Evolutionary conservation across 116 monocot species (phyloP).

Genomic region (Phalaenopsis hybrid): DNA sequence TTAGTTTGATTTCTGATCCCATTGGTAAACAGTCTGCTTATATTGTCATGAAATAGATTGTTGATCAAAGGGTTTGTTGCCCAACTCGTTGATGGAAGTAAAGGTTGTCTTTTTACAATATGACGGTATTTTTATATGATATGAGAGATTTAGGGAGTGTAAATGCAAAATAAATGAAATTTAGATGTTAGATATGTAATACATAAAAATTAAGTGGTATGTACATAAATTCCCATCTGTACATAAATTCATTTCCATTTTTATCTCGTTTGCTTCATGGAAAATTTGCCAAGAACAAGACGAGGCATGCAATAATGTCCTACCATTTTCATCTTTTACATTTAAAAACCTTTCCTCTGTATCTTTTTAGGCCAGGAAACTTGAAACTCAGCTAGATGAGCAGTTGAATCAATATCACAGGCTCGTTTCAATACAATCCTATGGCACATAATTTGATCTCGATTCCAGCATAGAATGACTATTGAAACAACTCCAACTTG

Average conservation of each 20-base stretch:
- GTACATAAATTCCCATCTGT: not conserved
- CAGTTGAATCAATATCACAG: slow-evolving; percentile 74
- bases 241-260: not conserved
- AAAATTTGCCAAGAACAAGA: not conserved
- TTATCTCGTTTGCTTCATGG: not conserved
- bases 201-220: no score
- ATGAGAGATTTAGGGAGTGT: no score
- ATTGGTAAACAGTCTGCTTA: no score
- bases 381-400: slow-evolving; percentile 84
- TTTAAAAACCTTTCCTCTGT: not conserved
- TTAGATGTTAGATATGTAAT: no score
- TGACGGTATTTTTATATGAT: no score
- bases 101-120: no score
- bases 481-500: slow-evolving; percentile 88
- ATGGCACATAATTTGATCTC: slow-evolving; percentile 60
- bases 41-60: no score
- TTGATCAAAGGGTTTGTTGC: no score
- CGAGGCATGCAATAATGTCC: not conserved
- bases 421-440: slow-evolving; percentile 49
- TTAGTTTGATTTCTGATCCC: no score
- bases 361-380: slow-evolving; percentile 63
- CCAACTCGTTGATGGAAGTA: no score
- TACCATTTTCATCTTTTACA: not conserved
- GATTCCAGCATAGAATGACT: slow-evolving; percentile 75
- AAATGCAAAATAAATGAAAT: no score